Evolutionary conservation across 768 basidiomycete genomes (phyloP), one percentile per base, ranked within the genome.

Genomic region (Boletus subparvulus): DNA sequence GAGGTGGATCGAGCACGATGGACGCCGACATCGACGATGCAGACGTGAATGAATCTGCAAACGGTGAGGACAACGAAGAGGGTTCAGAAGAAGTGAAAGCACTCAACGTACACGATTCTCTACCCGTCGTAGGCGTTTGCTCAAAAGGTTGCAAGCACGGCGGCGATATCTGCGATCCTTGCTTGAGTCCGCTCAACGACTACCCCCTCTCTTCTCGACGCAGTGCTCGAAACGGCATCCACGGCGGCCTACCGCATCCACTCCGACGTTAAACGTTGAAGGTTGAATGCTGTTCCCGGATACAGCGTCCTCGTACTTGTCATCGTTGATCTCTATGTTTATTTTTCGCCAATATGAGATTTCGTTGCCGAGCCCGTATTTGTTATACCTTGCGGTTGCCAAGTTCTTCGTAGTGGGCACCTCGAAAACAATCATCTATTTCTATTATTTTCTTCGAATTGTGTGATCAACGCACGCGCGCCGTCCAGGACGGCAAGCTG

Each of bases 31-130:
- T 73, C 10, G 84, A 82, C 5, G 83, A 80, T 40, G 73, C 70
- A 5, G 78, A 74, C 12, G 76, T 72, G 13, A 81, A 77, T 14
- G 84, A 83, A 12, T 81, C 61, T 0, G 69, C 65, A 73, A 61
- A 77, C 32, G 67, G 69, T 47, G 78, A 80, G 46, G 84, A 86
- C 24, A 84, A 88, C 52, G 85, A 83, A 58, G 78, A 82, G 43
- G 90, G 92, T 66, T 78, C 83, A 11, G 83, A 85, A 21, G 86
- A 90, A 64, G 83, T 95, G 37, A 85, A 81, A 64, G 86, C 80
- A 17, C 78, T 95, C 50, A 93, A 92, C 85, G 91, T 91, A 66
- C 49, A 1, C 61, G 24, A 58, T 55, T 42, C 7, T 54, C 4
- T 30, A 33, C 17, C 24, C 52, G 37, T 47, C 44, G 44, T 56